Evolutionary conservation across 2,329 filamentous ascomycete species (phyloP), one percentile per base, ranked within the genome.

Genomic region (Cordyceps sp.): DNA sequence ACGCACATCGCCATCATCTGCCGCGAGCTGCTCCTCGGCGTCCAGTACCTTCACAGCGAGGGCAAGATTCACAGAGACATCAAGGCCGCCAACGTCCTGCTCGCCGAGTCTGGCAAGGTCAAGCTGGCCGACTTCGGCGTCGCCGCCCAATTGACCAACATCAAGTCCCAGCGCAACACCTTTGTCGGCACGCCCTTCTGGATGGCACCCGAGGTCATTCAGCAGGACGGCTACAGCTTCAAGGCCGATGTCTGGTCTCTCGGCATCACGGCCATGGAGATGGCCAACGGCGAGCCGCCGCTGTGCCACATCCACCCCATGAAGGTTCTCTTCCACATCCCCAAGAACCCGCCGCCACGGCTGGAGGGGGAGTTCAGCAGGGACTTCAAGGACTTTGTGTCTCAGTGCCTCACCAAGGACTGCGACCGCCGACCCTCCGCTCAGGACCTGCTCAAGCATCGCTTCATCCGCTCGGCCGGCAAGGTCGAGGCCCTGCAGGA

Each of bases 51-150:
- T 16, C 88, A 96, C 49, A 73, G 70, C 35, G 88, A 93, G 48
- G 88, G 88, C 39, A 96, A 96, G 55, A 93, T 96, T 32, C 88
- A 96, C 51, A 73, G 88, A 44, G 88, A 96, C 48, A 92, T 96
- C 62, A 96, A 96, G 57, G 88, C 88, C 13, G 88, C 88, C 36
- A 96, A 96, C 43, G 75, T 94, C 21, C 67, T 96, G n/a, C 66
- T 96, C n/a, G 90, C 85, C 0, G 78, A 88, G 43, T 66, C 70
- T 4, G 88, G 88, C 47, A 86, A 83, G 49, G 88, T 96, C 52
- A 96, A 96, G 63, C 66, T 96, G 43, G 88, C 88, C 26, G 88
- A 98, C 57, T 98, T 98, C 50, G 90, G 90, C 37, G 90, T 98
- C 26, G 90, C 90, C 7, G 88, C 90, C 20, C 90, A 98, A 54